Base-by-base conservation (phyloP, 495 filamentous ascomycete genomes). In the Cercophora sp. region DNA sequence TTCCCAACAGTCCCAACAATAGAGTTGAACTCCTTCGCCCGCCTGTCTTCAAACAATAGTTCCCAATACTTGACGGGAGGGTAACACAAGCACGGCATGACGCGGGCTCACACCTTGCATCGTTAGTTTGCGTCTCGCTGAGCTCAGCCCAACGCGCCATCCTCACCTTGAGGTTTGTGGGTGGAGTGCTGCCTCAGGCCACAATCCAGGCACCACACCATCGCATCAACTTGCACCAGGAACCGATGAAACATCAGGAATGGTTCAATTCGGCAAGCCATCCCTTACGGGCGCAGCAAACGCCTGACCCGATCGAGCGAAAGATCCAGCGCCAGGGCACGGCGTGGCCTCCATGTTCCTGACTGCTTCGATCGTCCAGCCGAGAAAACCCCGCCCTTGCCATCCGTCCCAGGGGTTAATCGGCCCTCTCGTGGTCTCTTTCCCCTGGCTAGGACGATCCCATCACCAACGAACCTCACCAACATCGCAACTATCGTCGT, bases 341-440 rank as follows among this genome's bases (percentile, higher is more conserved):
- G 35, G 36, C 48, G 48, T 51, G 36, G 48, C 35, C 48, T 29
- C 37, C 36, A 29, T 51, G 36, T 31, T 39, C 20, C 48, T 4
- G n/a, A 11, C 22, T 22, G 16, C 24, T 23, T 48, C 11, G n/a
- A n/a, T 23, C 19, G 24, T 47, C 24, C 25, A 37, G 32, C 26
- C 47, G 32, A 49, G 48, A 27, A 20, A 16, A 16, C 13, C 35
- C 19, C 16, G 4, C n/a, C 13, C 16, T 34, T 22, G 25, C 25
- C 20, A 29, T 47, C 34, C 44, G 13, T 31, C 26, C 26, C n/a
- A n/a, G 44, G 26, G 6, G 26, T 16, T 10, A 23, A 47, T 47
- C 44, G 44, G 11, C n/a, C 26, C 26, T 23, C 16, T 34, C 34
- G 44, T 19, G 15, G 10, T 47, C 5, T 25, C 8, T 27, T 20